Conservation (phyloP, 2,329 filamentous ascomycete species). For the Plenodomus lindquistii region DNA sequence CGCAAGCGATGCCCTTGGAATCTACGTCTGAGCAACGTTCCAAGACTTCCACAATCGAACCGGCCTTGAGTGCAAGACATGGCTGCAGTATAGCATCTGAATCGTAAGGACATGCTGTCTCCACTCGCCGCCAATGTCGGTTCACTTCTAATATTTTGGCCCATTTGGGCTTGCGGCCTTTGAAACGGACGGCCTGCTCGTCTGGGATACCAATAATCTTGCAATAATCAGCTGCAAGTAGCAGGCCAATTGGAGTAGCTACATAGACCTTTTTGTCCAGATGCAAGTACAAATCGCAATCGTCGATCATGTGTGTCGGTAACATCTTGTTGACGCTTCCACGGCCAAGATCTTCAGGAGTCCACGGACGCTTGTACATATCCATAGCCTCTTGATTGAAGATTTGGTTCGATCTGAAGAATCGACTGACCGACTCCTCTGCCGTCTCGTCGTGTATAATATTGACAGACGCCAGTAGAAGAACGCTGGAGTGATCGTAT, state of each 20-base stretch:
- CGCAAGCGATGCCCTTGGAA: background rate
- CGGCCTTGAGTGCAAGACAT: background rate
- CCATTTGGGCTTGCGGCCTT: constrained; percentile 20
- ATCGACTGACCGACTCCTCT: background rate
- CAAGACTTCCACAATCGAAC: background rate
- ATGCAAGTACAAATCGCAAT: constrained; percentile 22
- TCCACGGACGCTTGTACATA: background rate
- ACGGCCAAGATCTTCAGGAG: constrained; percentile 12
- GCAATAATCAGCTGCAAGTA: constrained; percentile 18
- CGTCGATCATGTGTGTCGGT: constrained; percentile 7
- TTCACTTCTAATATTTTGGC: constrained; percentile 3
- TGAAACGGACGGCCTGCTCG: constrained; percentile 19
- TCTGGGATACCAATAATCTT: constrained; percentile 17
- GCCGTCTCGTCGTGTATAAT: background rate
- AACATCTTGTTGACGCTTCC: background rate
- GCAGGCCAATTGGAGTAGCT: constrained; percentile 18
- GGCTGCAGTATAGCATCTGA: background rate
- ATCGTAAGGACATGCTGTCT: background rate
- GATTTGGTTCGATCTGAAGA: background rate
- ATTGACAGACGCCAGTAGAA: background rate
- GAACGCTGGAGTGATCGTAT: background rate
- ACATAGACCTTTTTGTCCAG: constrained; percentile 16
- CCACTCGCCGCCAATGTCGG: constrained; percentile 1
- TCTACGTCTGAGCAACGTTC: background rate
- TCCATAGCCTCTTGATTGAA: background rate